Base-by-base conservation (phyloP, 768 basidiomycete species). In the Trametes cinnabarina region DNA sequence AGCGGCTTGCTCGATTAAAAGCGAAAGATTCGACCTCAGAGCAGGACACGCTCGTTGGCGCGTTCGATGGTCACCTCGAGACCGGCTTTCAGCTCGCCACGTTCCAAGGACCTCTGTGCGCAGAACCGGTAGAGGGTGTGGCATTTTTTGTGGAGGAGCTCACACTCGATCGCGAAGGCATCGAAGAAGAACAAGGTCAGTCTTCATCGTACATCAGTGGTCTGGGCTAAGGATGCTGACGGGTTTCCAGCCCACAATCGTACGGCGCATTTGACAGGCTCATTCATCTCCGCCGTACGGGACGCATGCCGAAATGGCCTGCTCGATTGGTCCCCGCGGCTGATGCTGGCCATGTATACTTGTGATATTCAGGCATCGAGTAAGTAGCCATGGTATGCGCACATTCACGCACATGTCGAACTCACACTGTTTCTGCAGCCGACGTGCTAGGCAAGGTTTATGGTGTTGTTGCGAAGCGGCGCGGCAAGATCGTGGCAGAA, bases 311-410 rank as follows among this genome's bases (percentile, higher is more conserved):
- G 91, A 58, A 88, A 86, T 63, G 94, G 90, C 0, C 70, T 99
- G 55, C 76, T 98, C 43, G 97, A 98, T 72, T 99, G 97, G 97
- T 98, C 95, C 2, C 97, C 97, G 14, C 80, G 97, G 56, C 80
- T 99, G 64, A 92, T 95, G 86, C 77, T 99, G 64, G 97, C 97
- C 0, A 98, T 98, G 94, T 99, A 99, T 71, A 88, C 90, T 12
- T 99, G 96, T 72, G 95, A 98, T 68, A 98, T 99, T 52, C 97
- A 98, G 74, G 92, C 95, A 1, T 94, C 96, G 15, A 92, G 95
- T 98, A 70, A 68, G 92, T 79, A 14, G 30, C 42, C 25, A 2
- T 22, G 25, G 12, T 20, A 19, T 30, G 56, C 68, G 50, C 64
- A 37, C 60, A 32, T 55, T 25, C 61, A 37, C 47, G 50, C 50